Evolutionary conservation across 2,329 filamentous ascomycete genomes (phyloP).

Genomic region (Ophiocordyceps australis): DNA sequence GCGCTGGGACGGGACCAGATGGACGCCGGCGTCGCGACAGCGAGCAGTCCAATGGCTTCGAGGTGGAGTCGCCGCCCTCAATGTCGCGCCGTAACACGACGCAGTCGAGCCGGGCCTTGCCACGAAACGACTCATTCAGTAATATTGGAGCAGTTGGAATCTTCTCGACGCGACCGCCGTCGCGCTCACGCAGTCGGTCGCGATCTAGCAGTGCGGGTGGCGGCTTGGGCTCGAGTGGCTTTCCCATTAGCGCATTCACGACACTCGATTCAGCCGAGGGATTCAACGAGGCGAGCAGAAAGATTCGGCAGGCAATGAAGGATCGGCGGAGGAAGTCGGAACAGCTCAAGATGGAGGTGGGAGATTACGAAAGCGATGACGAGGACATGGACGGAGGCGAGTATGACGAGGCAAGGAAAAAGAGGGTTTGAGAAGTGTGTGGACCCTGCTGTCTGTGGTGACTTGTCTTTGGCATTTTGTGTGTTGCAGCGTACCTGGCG

Average conservation of each 20-base stretch:
- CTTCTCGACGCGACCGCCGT: constrained; percentile 78
- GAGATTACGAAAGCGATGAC: constrained; percentile 13
- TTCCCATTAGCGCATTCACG: constrained; percentile 54
- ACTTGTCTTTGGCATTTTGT: too few species aligned
- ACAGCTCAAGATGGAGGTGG: constrained; percentile 17
- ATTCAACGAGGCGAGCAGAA: constrained; percentile 67
- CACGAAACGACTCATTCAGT: constrained; percentile 84
- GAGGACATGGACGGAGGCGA: constrained; percentile 21
- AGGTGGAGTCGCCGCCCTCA: constrained; percentile 16
- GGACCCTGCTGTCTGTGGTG: too few species aligned
- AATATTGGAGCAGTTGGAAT: constrained; percentile 77
- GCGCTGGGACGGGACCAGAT: constrained; percentile 8
- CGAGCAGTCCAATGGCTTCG: constrained; percentile 24
- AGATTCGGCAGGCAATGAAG: constrained; percentile 73
- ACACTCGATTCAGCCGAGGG: constrained; percentile 47
- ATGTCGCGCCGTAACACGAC: constrained; percentile 31
- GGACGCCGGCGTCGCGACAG: constrained; percentile 24
- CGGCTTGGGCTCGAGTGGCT: constrained; percentile 39
- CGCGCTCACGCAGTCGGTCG: constrained; percentile 54
- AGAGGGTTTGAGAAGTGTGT: constrained; percentile 14
- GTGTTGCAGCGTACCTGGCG: too few species aligned
- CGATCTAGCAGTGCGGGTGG: constrained; percentile 52
- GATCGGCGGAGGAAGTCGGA: constrained; percentile 35
- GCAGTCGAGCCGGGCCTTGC: constrained; percentile 35
- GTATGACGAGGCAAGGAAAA: constrained; percentile 23